These are phyloP conservation scores for Trichoderma sp. DNA, from an alignment of 2,329 filamentous ascomycete species.

Conservation along the genomic window DNA sequence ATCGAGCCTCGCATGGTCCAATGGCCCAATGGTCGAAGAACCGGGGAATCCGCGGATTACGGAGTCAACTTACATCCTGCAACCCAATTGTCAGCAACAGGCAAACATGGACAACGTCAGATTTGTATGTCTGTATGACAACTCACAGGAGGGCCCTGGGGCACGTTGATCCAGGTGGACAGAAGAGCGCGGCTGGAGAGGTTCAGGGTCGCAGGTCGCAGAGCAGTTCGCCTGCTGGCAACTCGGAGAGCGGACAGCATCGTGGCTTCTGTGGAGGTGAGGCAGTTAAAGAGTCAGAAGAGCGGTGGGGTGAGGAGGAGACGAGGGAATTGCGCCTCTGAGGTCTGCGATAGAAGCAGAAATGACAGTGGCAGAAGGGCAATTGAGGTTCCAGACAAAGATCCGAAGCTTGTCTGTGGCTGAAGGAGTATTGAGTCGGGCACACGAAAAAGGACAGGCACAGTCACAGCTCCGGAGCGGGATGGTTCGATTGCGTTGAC, in stretches of 20 bases:
- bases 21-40: background rate
- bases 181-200: constrained; percentile 54
- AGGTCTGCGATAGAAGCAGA: background rate
- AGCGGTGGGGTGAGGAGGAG: background rate
- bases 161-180: constrained; percentile 88
- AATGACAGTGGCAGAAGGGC: background rate
- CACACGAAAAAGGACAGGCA: background rate
- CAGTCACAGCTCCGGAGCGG: constrained; percentile 16
- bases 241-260: constrained; percentile 61
- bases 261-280: constrained; percentile 18
- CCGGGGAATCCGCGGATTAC: background rate
- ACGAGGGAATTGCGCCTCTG: constrained; percentile 4
- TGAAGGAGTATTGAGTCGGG: constrained; percentile 14
- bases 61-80: constrained; percentile 43
- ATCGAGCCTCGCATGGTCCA: background rate
- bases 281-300: constrained; percentile 10
- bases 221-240: constrained; percentile 52
- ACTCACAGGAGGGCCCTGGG: constrained; percentile 91
- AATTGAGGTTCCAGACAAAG: constrained; percentile 20
- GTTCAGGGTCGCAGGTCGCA: constrained; percentile 45
- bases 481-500: constrained; percentile 20
- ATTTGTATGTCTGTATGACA: background rate
- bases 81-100: constrained; percentile 29
- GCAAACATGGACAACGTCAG: background rate
- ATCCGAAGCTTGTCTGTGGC: constrained; percentile 6